Conservation (phyloP, 2,329 filamentous ascomycete genomes). For the Botrytis fragariae region DNA sequence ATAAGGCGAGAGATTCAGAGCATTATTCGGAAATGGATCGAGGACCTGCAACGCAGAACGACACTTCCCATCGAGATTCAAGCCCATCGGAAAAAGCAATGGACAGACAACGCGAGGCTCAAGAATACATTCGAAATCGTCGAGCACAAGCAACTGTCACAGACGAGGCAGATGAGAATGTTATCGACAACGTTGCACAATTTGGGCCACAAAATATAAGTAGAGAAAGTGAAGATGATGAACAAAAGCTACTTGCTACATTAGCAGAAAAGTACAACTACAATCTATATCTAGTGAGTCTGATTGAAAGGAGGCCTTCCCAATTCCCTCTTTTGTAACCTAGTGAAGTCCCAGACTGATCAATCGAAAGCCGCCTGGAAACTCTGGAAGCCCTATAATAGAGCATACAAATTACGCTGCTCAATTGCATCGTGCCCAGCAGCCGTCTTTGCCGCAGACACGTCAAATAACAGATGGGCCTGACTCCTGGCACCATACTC, state of each 20-base stretch:
- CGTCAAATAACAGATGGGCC: constrained; percentile 18
- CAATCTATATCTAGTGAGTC: constrained; percentile 20
- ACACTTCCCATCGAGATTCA: constrained; percentile 9
- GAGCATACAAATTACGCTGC: constrained; percentile 15
- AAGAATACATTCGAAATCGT: constrained; percentile 21
- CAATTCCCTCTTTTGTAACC: not conserved
- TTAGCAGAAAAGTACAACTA: constrained; percentile 21
- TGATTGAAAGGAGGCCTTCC: not conserved
- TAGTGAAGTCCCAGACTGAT: not conserved
- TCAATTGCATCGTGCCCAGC: constrained; percentile 15
- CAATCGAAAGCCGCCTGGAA: constrained; percentile 4
- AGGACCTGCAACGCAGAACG: constrained; percentile 14
- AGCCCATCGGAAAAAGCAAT: constrained; percentile 18
- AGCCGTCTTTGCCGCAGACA: constrained; percentile 12
- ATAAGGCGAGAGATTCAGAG: constrained; percentile 18
- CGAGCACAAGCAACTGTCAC: constrained; percentile 17
- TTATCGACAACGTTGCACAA: constrained; percentile 15
- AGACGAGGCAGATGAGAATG: constrained; percentile 18
- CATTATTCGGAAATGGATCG: constrained; percentile 15
- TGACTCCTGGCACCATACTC: constrained; percentile 19
- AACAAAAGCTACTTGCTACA: constrained; percentile 18
- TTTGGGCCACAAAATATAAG: constrained; percentile 15
- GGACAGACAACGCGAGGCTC: constrained; percentile 20
- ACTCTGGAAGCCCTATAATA: constrained; percentile 15
- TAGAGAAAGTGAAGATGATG: constrained; percentile 20